These are phyloP conservation scores for Hanseniaspora opuntiae DNA, from an alignment of 805 yeast species.

Conservation along the genomic window DNA sequence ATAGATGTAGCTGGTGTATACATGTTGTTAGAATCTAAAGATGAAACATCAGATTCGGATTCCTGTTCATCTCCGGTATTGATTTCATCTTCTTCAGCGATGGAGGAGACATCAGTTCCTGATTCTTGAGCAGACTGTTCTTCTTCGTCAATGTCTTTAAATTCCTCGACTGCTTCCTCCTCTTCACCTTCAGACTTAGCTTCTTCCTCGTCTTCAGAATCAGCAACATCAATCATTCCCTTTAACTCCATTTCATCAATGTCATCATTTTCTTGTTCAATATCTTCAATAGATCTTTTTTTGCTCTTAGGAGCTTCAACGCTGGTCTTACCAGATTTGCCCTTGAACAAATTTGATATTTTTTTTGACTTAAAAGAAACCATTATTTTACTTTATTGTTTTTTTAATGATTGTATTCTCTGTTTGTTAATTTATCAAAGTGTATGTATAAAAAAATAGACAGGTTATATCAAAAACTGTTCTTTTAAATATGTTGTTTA, in stretches of 20 bases:
- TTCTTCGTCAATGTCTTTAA: constrained; percentile 2
- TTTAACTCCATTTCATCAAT: constrained; percentile 19
- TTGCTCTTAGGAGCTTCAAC: background rate
- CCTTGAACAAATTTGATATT: constrained; percentile 3
- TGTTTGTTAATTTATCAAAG: background rate
- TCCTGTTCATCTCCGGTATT: constrained; percentile 22
- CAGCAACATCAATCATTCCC: constrained; percentile 21
- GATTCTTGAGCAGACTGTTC: constrained; percentile 15
- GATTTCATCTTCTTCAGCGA: constrained; percentile 17
- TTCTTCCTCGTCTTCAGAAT: constrained; percentile 37
- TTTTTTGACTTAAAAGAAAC: constrained; percentile 10
- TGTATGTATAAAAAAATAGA: background rate
- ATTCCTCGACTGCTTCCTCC: constrained; percentile 3
- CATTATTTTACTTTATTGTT: background rate
- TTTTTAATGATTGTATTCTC: background rate
- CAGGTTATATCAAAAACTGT: too few relatives aligned
- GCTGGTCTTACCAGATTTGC: background rate
- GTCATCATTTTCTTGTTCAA: constrained; percentile 31
- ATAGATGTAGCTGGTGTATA: constrained; percentile 17
- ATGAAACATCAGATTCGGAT: constrained; percentile 37
- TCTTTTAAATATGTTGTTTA: too few relatives aligned
- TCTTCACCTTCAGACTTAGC: constrained; percentile 27
- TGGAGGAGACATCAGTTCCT: constrained; percentile 19
- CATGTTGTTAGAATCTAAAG: constrained; percentile 28
- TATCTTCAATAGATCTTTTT: constrained; percentile 3